Conservation (phyloP, 306 rosid species). For the Calophaca sinica region DNA sequence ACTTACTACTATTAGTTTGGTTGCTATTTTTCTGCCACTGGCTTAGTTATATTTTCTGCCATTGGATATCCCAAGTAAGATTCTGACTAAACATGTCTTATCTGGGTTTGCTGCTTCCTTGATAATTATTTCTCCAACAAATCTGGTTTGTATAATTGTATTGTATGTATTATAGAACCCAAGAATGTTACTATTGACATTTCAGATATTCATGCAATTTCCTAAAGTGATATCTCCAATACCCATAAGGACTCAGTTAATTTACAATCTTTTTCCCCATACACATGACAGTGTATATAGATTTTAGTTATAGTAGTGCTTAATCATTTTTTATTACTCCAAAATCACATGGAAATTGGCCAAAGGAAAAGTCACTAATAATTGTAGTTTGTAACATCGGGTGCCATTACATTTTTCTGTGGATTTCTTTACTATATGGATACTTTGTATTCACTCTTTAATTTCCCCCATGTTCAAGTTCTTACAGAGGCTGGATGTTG, state of each 20-base stretch:
- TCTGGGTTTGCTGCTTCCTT: conserved; percentile 81
- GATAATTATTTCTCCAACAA: conserved; percentile 65
- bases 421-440: conserved; percentile 16
- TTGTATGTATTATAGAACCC: too few relatives aligned
- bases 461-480: conserved; percentile 25
- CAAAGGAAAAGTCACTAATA: too few relatives aligned
- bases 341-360: too few relatives aligned
- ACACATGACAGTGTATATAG: too few relatives aligned
- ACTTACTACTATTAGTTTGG: too few relatives aligned
- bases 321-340: too few relatives aligned
- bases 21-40: too few relatives aligned
- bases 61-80: conserved; percentile 56
- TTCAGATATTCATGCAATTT: conserved; percentile 19
- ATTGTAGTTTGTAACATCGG: conserved; percentile 2
- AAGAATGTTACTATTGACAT: conserved; percentile 2
- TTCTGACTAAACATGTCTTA: conserved; percentile 64
- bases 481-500: conserved; percentile 33
- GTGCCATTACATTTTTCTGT: conserved; percentile 17
- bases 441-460: conserved; percentile 10
- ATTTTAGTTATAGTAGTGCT: too few relatives aligned
- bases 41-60: too few relatives aligned
- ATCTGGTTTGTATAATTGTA: conserved; percentile 65
- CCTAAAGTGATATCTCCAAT: too few relatives aligned
- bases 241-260: too few relatives aligned
- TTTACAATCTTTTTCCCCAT: too few relatives aligned